phyloP scores from a whole-genome alignment of 2,329 filamentous ascomycete species.

The Stemphylium lycopersici region DNA sequence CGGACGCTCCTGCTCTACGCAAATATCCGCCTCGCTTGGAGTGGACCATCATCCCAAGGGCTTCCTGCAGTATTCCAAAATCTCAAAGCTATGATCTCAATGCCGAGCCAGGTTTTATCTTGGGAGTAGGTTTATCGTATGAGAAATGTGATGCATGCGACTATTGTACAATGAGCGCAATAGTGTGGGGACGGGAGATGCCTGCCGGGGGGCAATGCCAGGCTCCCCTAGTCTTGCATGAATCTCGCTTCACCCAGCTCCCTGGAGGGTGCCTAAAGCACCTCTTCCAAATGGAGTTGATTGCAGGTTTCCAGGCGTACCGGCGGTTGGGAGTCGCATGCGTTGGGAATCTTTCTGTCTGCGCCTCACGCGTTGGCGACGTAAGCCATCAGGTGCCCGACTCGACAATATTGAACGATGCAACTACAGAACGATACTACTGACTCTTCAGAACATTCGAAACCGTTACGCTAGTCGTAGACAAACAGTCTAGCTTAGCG shows the following conservation, averaged over 20 bases:
- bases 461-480: background rate
- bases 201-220: background rate
- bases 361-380: too few species aligned
- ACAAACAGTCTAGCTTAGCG: background rate
- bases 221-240: slow-evolving; percentile 1
- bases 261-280: too few species aligned
- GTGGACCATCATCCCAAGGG: background rate
- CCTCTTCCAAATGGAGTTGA: background rate
- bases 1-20: too few species aligned
- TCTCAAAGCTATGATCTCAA: background rate
- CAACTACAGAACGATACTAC: too few species aligned
- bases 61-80: background rate
- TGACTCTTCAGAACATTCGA: background rate
- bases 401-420: too few species aligned
- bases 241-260: background rate
- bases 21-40: background rate
- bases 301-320: background rate
- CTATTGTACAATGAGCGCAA: background rate
- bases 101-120: background rate
- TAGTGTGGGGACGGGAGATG: background rate
- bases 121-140: background rate
- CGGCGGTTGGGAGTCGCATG: background rate
- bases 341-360: too few species aligned
- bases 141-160: background rate
- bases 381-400: too few species aligned